A percentile compares a stretch with the other conserved stretches of the same genome.
Conservation (phyloP, 495 filamentous ascomycete species). For the Jackrogersella multiformis region DNA sequence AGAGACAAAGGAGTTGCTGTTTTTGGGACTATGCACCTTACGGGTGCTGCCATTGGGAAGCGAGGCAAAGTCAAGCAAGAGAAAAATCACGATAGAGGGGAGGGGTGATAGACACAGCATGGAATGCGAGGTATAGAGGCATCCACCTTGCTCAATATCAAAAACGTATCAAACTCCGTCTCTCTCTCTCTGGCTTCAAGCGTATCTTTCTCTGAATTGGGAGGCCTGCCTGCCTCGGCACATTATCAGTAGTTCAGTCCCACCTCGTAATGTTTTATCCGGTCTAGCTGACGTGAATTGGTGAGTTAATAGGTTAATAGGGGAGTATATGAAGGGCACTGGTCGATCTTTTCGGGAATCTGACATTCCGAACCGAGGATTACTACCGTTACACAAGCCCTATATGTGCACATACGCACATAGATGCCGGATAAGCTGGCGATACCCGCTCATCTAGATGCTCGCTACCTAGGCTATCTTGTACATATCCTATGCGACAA, state of each 20-base stretch:
- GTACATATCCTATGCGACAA: not conserved
- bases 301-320: not conserved
- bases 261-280: not conserved
- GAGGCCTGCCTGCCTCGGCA: not conserved
- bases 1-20: conserved; percentile 9
- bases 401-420: not conserved
- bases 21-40: conserved; percentile 12
- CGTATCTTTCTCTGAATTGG: not conserved
- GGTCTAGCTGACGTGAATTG: conserved; percentile 6
- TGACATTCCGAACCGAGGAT: conserved; percentile 14
- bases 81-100: conserved; percentile 20
- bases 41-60: conserved; percentile 6
- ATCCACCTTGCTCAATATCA: conserved; percentile 27
- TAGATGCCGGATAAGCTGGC: not conserved
- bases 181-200: not conserved
- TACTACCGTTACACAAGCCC: conserved; percentile 24
- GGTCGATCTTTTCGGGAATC: not conserved
- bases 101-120: not conserved
- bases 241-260: not conserved
- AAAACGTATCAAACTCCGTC: conserved; percentile 32
- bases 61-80: not conserved
- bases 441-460: not conserved
- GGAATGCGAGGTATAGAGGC: conserved; percentile 16
- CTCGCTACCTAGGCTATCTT: not conserved
- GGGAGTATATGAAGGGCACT: not conserved